phyloP scores from a whole-genome alignment of 1,284 basidiomycete species.

The Irpex lacteus region DNA sequence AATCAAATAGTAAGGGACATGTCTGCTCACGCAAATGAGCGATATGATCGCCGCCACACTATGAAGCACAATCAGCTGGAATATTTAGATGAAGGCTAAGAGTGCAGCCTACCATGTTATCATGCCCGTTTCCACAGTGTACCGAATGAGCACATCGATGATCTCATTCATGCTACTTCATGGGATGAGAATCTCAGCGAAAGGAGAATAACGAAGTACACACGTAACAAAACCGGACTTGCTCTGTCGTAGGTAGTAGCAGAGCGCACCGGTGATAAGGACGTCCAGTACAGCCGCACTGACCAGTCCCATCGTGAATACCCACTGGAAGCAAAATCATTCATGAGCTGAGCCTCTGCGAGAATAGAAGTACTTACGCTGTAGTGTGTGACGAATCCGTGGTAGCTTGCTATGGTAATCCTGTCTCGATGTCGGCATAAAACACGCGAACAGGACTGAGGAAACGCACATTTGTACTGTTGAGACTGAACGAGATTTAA shows the following conservation, averaged over 20 bases:
- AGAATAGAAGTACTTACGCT: conserved; percentile 14
- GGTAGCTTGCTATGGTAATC: conserved; percentile 33
- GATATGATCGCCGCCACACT: conserved; percentile 44
- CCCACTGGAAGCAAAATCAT: conserved; percentile 37
- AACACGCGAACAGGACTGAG: neutral
- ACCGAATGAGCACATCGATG: conserved; percentile 47
- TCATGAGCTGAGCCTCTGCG: neutral
- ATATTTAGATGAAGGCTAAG: neutral
- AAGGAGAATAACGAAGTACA: neutral
- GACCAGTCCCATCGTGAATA: conserved; percentile 53
- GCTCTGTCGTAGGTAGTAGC: conserved; percentile 42
- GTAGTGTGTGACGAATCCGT: conserved; percentile 19
- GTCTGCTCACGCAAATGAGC: conserved; percentile 40
- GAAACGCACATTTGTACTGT: conserved; percentile 33
- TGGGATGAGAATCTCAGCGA: neutral
- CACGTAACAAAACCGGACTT: conserved; percentile 42
- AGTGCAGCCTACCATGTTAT: conserved; percentile 42
- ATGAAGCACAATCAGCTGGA: conserved; percentile 14
- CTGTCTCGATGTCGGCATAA: conserved; percentile 17
- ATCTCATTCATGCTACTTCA: conserved; percentile 41
- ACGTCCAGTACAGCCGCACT: conserved; percentile 51
- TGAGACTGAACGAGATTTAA: conserved; percentile 23
- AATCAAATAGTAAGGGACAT: neutral
- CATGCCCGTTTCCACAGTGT: conserved; percentile 51
- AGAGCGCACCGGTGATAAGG: conserved; percentile 46